Evolutionary conservation across 2,329 filamentous ascomycete species (phyloP).

Genomic region (Gaeumannomyces sp.): DNA sequence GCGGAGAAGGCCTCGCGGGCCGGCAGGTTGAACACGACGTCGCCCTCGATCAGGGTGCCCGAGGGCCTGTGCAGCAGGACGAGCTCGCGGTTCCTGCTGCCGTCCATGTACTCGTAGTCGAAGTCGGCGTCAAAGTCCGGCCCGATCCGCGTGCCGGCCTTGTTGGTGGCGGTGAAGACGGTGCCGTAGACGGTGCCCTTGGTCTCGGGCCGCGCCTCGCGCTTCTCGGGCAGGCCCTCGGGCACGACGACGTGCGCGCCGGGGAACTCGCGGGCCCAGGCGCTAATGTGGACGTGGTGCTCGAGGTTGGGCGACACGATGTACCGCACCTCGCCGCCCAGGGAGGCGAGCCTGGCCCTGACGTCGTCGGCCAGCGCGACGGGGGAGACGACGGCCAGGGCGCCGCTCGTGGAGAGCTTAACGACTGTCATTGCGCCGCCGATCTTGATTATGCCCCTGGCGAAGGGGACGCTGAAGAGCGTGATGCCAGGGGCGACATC

Average conservation of each 20-base stretch:
- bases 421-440: conserved; percentile 64
- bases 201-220: conserved; percentile 32
- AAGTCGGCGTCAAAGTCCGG: conserved; percentile 60
- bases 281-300: conserved; percentile 60
- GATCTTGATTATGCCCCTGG: conserved; percentile 57
- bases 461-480: conserved; percentile 59
- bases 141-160: conserved; percentile 34
- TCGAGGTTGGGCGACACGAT: conserved; percentile 59
- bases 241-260: conserved; percentile 57
- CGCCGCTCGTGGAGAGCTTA: conserved; percentile 48
- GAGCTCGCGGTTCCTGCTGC: background rate
- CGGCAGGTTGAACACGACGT: background rate
- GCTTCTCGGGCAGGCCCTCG: conserved; percentile 56
- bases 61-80: background rate
- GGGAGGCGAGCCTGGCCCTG: conserved; percentile 36
- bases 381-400: conserved; percentile 61
- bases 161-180: conserved; percentile 9
- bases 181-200: conserved; percentile 5
- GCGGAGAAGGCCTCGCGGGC: background rate
- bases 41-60: conserved; percentile 4
- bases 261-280: conserved; percentile 58
- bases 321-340: conserved; percentile 51
- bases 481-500: conserved; percentile 55
- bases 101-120: conserved; percentile 51
- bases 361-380: conserved; percentile 57